These are phyloP conservation scores for Botrytis hyacinthi DNA, from an alignment of 2,329 filamentous ascomycete species.

Conservation along the genomic window DNA sequence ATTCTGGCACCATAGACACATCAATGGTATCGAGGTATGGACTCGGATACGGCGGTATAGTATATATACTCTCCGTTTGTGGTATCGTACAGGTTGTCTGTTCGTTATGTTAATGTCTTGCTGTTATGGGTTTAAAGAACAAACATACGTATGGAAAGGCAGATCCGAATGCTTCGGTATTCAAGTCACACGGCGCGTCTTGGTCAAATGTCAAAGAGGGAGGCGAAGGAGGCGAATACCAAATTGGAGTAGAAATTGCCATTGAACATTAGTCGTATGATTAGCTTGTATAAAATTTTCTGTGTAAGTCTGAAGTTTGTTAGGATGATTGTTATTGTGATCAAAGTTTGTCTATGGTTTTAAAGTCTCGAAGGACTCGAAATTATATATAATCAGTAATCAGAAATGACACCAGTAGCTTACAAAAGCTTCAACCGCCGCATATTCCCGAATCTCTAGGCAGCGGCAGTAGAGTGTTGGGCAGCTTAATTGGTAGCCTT, in stretches of 20 bases:
- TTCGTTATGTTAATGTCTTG: not conserved
- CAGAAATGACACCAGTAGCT: not conserved
- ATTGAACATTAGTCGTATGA: slow-evolving; percentile 1
- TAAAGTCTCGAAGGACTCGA: slow-evolving; percentile 8
- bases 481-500: slow-evolving; percentile 10
- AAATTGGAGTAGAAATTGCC: slow-evolving; percentile 14
- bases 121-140: not conserved
- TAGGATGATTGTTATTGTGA: not conserved
- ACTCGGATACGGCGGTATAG: slow-evolving; percentile 16
- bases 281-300: not conserved
- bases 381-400: slow-evolving; percentile 22
- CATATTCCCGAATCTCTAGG: not conserved
- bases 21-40: slow-evolving; percentile 15
- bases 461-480: slow-evolving; percentile 1
- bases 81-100: slow-evolving; percentile 8
- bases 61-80: slow-evolving; percentile 6
- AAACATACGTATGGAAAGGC: slow-evolving; percentile 18
- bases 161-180: slow-evolving; percentile 9
- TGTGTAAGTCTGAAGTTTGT: not conserved
- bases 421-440: slow-evolving; percentile 9
- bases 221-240: slow-evolving; percentile 16
- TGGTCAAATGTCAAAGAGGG: slow-evolving; percentile 16
- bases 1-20: slow-evolving; percentile 4
- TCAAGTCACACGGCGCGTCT: slow-evolving; percentile 11
- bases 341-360: not conserved